phyloP scores from a whole-genome alignment of 179 eudicot species.

The Gypsophila paniculata region DNA sequence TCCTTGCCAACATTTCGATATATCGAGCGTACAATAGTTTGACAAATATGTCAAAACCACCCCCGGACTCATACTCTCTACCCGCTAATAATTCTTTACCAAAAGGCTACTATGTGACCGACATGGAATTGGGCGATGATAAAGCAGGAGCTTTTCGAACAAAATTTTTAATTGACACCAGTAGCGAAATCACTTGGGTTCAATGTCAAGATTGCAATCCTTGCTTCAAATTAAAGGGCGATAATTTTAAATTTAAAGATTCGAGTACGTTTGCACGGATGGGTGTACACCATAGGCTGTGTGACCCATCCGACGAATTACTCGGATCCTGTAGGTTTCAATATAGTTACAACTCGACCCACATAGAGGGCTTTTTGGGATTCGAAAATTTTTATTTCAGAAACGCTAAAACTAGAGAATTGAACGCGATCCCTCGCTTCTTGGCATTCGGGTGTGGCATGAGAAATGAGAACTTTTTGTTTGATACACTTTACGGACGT shows the following conservation, averaged over 20 bases:
- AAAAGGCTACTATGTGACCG: slow-evolving; percentile 5
- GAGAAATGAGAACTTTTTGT: not conserved
- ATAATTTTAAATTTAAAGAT: not conserved
- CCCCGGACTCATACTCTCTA: not conserved
- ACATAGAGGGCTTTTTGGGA: slow-evolving; percentile 3
- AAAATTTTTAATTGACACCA: slow-evolving; percentile 13
- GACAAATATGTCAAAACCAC: not conserved
- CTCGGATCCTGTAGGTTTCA: slow-evolving; percentile 5
- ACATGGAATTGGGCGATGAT: not conserved
- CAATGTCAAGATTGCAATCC: slow-evolving; percentile 21
- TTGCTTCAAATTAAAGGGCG: not conserved
- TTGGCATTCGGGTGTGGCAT: slow-evolving; percentile 27
- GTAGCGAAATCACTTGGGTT: slow-evolving; percentile 16
- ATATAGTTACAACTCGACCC: not conserved
- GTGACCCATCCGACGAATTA: not conserved
- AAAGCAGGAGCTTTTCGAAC: not conserved
- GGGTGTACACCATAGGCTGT: not conserved
- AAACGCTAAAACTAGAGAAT: not conserved
- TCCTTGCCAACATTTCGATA: slow-evolving; percentile 5
- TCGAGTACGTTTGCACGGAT: not conserved
- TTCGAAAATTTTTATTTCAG: too few relatives aligned
- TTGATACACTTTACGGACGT: not conserved
- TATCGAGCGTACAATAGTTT: not conserved
- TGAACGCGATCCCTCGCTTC: not conserved
- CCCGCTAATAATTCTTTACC: not conserved